phyloP scores from a whole-genome alignment of 179 eudicot species.

The Gypsophila paniculata region DNA sequence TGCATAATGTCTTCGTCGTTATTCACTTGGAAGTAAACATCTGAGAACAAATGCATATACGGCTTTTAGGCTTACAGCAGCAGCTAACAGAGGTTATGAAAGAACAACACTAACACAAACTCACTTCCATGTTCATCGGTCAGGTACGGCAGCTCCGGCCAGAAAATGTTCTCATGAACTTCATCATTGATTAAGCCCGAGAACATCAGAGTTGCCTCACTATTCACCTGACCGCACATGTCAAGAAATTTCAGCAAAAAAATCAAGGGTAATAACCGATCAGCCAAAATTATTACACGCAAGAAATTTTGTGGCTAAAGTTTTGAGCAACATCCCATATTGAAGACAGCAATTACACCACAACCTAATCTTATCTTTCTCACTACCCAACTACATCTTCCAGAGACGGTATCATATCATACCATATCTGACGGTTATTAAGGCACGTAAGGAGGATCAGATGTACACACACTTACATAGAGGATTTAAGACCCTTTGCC shows the following conservation, averaged over 20 bases:
- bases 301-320: not conserved
- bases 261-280: not conserved
- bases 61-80: slow-evolving; percentile 25
- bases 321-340: not conserved
- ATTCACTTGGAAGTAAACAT: slow-evolving; percentile 87
- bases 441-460: not conserved
- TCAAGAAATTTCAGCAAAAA: slow-evolving; percentile 9
- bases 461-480: not conserved
- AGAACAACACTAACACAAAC: slow-evolving; percentile 34
- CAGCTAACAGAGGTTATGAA: slow-evolving; percentile 4
- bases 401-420: not conserved
- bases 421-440: not conserved
- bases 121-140: slow-evolving; percentile 95
- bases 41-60: slow-evolving; percentile 44
- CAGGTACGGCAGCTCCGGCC: slow-evolving; percentile 90
- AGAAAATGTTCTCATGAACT: slow-evolving; percentile 75
- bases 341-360: not conserved
- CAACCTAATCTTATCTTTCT: not conserved
- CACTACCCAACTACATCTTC: not conserved
- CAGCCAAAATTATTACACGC: slow-evolving; percentile 2
- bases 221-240: slow-evolving; percentile 55
- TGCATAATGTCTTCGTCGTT: slow-evolving; percentile 82
- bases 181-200: slow-evolving; percentile 58
- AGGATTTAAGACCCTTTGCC: not conserved
- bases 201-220: slow-evolving; percentile 80